These are phyloP conservation scores for Chytridium lagenaria DNA, from an alignment of 371 early-diverging fungal species.

Conservation along the genomic window DNA sequence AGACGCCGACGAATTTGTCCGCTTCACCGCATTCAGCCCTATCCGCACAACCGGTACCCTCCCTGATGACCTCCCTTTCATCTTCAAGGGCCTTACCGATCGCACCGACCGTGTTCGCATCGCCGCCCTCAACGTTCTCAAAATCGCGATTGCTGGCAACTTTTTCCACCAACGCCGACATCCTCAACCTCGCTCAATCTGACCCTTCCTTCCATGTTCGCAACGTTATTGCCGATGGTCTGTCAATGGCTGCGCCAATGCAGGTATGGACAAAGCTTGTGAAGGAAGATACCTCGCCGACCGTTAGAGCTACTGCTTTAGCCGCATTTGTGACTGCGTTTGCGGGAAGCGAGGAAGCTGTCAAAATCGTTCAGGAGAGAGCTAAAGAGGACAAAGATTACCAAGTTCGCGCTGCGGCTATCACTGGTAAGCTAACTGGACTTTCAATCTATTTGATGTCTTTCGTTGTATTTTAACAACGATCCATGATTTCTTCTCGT, in stretches of 20 bases:
- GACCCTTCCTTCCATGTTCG: conserved; percentile 13
- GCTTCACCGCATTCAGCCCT: neutral
- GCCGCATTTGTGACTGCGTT: neutral
- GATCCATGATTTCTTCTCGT: too few relatives aligned
- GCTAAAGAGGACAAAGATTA: neutral
- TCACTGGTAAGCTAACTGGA: neutral
- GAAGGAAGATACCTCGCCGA: neutral
- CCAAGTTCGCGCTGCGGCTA: conserved; percentile 5
- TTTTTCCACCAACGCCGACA: neutral
- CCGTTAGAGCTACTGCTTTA: neutral
- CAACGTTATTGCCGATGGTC: neutral
- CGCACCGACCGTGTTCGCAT: conserved; percentile 5
- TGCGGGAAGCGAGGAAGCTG: neutral
- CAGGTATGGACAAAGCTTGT: neutral
- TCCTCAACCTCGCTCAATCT: neutral
- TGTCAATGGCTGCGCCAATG: neutral
- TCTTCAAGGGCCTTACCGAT: neutral
- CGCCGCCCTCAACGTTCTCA: neutral
- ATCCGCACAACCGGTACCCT: neutral
- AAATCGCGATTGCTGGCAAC: neutral
- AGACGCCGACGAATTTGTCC: conserved; percentile 15
- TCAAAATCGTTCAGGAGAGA: neutral
- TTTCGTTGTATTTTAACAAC: neutral
- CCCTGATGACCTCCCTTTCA: neutral
- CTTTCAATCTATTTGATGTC: neutral